phyloP scores from a whole-genome alignment of 2,329 filamentous ascomycete species.

The Raffaelea albimanens region DNA sequence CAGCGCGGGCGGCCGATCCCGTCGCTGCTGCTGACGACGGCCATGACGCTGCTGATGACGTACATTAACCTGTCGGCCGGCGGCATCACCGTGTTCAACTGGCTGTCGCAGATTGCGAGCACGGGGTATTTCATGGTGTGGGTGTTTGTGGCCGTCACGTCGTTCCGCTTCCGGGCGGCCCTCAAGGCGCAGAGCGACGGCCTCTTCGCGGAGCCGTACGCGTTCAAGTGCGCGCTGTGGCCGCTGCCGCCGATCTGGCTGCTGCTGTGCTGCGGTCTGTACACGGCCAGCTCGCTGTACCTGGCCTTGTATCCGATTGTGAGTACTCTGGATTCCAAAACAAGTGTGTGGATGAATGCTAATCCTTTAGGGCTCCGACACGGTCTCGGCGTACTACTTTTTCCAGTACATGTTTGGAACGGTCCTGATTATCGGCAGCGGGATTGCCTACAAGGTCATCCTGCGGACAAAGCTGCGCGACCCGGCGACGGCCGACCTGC shows the following conservation, averaged over 20 bases:
- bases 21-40: constrained; percentile 29
- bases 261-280: constrained; percentile 2
- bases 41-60: constrained; percentile 17
- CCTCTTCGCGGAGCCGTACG: not conserved
- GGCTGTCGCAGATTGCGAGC: constrained; percentile 32
- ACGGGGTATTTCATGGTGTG: constrained; percentile 8
- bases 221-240: constrained; percentile 5
- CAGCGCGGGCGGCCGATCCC: constrained; percentile 43
- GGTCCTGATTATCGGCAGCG: not conserved
- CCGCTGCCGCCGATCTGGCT: constrained; percentile 4
- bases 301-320: constrained; percentile 7
- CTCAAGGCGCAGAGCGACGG: constrained; percentile 4
- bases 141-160: constrained; percentile 5
- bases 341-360: not conserved
- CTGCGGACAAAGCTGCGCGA: not conserved
- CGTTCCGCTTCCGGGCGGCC: constrained; percentile 6
- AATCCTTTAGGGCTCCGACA: not conserved
- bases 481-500: not conserved
- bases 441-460: constrained; percentile 1
- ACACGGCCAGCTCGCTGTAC: constrained; percentile 4
- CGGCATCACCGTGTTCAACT: constrained; percentile 48
- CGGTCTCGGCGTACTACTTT: constrained; percentile 5
- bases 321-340: not conserved
- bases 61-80: constrained; percentile 34
- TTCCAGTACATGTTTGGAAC: constrained; percentile 7